Evolutionary conservation across 495 filamentous ascomycete species (phyloP).

Genomic region (Penicillium fimorum): DNA sequence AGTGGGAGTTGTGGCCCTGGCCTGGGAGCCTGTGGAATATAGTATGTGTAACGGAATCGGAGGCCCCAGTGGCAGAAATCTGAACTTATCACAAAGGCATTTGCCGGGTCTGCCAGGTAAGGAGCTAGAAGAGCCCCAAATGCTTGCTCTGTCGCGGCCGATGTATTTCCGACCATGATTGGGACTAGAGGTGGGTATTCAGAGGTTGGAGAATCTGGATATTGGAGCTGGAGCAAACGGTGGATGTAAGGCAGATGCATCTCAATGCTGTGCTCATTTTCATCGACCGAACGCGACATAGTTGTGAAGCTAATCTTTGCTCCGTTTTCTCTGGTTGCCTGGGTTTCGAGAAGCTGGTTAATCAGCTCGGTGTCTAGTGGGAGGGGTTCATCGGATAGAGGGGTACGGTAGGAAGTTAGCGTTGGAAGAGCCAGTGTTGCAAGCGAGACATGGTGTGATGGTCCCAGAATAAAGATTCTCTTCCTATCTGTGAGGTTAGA

Average conservation of each 20-base stretch:
- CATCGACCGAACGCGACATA: slow-evolving; percentile 69
- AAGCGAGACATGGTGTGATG: slow-evolving; percentile 86
- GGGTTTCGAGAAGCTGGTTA: slow-evolving; percentile 56
- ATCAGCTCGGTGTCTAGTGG: slow-evolving; percentile 68
- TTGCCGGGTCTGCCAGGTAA: slow-evolving; percentile 73
- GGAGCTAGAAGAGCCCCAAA: slow-evolving; percentile 73
- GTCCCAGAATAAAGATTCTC: slow-evolving; percentile 90
- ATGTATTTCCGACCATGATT: slow-evolving; percentile 82
- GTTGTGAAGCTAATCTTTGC: slow-evolving; percentile 59
- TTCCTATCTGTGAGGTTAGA: slow-evolving; percentile 53
- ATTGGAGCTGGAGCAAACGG: slow-evolving; percentile 60
- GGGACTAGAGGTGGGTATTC: slow-evolving; percentile 76
- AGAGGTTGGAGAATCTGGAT: slow-evolving; percentile 35
- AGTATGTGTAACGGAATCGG: slow-evolving; percentile 84
- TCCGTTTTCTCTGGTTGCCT: slow-evolving; percentile 32
- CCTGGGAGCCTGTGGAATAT: slow-evolving; percentile 53
- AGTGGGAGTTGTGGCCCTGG: slow-evolving; percentile 44
- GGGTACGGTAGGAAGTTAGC: slow-evolving; percentile 76
- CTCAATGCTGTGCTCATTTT: slow-evolving; percentile 91
- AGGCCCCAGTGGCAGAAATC: slow-evolving; percentile 98
- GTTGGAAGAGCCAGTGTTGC: slow-evolving; percentile 72
- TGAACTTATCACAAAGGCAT: slow-evolving; percentile 82
- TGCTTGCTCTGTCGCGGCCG: slow-evolving; percentile 59
- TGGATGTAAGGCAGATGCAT: slow-evolving; percentile 96
- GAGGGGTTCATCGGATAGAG: slow-evolving; percentile 74